Conservation (phyloP, 2,329 filamentous ascomycete species). For the Phyllosticta citriasiana region DNA sequence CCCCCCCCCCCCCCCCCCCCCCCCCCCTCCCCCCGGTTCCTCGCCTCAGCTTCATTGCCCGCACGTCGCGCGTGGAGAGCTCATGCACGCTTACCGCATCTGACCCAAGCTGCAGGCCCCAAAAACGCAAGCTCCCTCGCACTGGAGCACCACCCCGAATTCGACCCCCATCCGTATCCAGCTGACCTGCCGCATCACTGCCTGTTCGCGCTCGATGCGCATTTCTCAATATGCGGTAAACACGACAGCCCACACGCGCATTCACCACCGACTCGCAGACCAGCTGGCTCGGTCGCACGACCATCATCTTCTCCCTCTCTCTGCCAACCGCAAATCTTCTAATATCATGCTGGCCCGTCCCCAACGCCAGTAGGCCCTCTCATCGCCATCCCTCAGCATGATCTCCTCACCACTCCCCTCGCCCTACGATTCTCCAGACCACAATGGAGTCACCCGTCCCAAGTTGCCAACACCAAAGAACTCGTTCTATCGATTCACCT, state of each 20-base stretch:
- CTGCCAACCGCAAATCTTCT: not conserved
- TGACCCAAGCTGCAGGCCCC: slow-evolving; percentile 10
- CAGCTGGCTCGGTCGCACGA: slow-evolving; percentile 12
- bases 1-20: slow-evolving; percentile 4
- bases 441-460: slow-evolving; percentile 7
- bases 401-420: slow-evolving; percentile 6
- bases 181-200: slow-evolving; percentile 12
- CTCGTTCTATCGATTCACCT: slow-evolving; percentile 6
- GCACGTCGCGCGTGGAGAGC: slow-evolving; percentile 6
- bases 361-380: slow-evolving; percentile 7
- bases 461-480: slow-evolving; percentile 3
- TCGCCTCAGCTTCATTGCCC: slow-evolving; percentile 5
- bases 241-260: slow-evolving; percentile 10
- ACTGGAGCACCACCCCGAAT: slow-evolving; percentile 10
- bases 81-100: slow-evolving; percentile 9
- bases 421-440: slow-evolving; percentile 9
- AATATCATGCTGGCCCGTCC: slow-evolving; percentile 10
- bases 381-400: slow-evolving; percentile 9
- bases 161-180: slow-evolving; percentile 10
- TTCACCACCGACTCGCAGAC: slow-evolving; percentile 6
- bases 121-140: slow-evolving; percentile 7
- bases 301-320: slow-evolving; percentile 1
- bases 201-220: slow-evolving; percentile 12
- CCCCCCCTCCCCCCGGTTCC: slow-evolving; percentile 1
- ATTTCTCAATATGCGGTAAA: slow-evolving; percentile 12